Conservation (phyloP, 2,329 filamentous ascomycete species). For the Metarhizium rileyi region DNA sequence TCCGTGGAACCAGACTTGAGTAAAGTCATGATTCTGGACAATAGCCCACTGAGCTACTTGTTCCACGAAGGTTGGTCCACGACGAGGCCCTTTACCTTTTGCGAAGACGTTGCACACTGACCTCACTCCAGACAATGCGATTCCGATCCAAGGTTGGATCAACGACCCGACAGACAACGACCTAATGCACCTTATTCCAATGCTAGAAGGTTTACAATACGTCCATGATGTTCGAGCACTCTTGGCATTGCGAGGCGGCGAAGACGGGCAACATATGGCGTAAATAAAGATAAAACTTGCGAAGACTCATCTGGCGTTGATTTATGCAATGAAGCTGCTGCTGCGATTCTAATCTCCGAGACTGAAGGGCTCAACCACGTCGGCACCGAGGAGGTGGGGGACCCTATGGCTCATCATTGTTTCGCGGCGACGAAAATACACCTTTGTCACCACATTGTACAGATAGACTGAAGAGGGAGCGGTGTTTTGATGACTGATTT, state of each 20-base stretch:
- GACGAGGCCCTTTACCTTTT: background rate
- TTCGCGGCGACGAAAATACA: background rate
- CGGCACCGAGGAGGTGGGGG: background rate
- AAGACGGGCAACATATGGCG: conserved; percentile 55
- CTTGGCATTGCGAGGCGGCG: conserved; percentile 78
- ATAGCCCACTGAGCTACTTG: conserved; percentile 95
- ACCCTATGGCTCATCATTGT: background rate
- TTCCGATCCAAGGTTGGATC: conserved; percentile 99
- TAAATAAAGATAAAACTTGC: conserved; percentile 12
- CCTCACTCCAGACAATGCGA: conserved; percentile 74
- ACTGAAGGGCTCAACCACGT: conserved; percentile 9
- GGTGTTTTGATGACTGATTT: background rate
- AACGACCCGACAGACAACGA: conserved; percentile 96
- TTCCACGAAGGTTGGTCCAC: conserved; percentile 79
- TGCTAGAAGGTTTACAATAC: conserved; percentile 91
- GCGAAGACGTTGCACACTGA: background rate
- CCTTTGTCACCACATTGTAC: conserved; percentile 1
- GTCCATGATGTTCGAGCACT: conserved; percentile 91
- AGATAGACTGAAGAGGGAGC: background rate
- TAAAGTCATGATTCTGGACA: conserved; percentile 98
- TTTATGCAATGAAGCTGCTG: background rate
- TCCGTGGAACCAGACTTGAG: conserved; percentile 94
- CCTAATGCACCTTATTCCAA: conserved; percentile 80
- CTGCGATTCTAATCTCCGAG: background rate
- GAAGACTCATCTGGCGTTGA: conserved; percentile 6